These are phyloP conservation scores for Leucocoprinus birnbaumii DNA, from an alignment of 768 basidiomycete genomes.

Conservation along the genomic window DNA sequence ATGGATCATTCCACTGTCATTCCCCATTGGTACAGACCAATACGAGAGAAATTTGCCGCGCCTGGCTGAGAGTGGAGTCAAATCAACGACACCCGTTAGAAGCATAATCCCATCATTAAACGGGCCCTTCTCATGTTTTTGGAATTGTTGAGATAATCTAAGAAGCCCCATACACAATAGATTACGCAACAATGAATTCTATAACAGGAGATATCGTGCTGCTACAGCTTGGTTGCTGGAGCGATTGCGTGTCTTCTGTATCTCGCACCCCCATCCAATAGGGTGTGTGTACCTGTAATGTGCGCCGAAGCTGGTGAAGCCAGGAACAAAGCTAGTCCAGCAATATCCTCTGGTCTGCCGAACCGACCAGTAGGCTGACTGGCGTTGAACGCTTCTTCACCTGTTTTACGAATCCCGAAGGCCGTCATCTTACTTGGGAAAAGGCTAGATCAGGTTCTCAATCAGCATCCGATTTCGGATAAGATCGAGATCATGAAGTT, in stretches of 20 bases:
- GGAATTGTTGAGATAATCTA: too few relatives aligned
- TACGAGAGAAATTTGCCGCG: too few relatives aligned
- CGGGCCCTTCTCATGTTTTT: too few relatives aligned
- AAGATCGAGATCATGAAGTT: too few relatives aligned
- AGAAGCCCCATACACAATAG: too few relatives aligned
- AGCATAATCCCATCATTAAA: too few relatives aligned
- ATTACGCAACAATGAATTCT: too few relatives aligned
- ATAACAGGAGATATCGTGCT: neutral
- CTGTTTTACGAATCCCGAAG: constrained; percentile 54
- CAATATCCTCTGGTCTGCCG: constrained; percentile 64
- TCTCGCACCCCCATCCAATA: constrained; percentile 67
- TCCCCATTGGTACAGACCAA: too few relatives aligned
- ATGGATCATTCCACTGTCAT: too few relatives aligned
- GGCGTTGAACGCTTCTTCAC: constrained; percentile 48
- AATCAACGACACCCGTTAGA: too few relatives aligned
- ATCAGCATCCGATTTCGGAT: neutral
- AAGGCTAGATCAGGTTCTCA: constrained; percentile 24
- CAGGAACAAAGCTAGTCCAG: constrained; percentile 68
- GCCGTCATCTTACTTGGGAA: constrained; percentile 89
- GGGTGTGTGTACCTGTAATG: constrained; percentile 69
- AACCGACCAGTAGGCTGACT: constrained; percentile 69
- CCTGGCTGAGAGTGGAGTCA: too few relatives aligned
- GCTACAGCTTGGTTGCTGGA: constrained; percentile 28
- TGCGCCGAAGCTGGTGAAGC: constrained; percentile 71
- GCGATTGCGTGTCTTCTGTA: constrained; percentile 24